Percentiles rank a stretch among this genome's conserved stretches.
Conservation (phyloP, 305 asterid species). For the Galium porrigens region DNA sequence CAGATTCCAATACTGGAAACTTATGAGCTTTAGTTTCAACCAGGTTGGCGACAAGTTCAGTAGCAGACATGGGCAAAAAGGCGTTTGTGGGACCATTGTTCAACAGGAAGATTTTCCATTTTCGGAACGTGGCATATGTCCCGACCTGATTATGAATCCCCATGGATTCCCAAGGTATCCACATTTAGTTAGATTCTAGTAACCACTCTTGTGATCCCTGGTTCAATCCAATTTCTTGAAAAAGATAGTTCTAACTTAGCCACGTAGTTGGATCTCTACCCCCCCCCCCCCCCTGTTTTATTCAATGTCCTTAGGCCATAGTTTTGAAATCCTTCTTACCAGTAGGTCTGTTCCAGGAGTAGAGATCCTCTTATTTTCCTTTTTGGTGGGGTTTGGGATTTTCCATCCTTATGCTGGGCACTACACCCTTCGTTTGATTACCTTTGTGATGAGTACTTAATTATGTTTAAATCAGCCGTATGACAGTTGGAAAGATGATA, state of each 20-base stretch:
- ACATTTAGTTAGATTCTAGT: neutral
- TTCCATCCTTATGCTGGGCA: neutral
- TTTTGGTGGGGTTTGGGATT: neutral
- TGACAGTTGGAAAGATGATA: constrained; percentile 98
- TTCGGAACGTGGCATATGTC: constrained; percentile 93
- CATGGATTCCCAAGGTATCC: constrained; percentile 90
- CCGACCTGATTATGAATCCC: constrained; percentile 98
- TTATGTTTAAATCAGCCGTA: constrained; percentile 51
- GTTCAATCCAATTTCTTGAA: neutral
- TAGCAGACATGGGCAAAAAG: constrained; percentile 97
- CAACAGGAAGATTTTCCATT: constrained; percentile 95
- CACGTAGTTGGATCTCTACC: neutral
- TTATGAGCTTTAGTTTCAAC: constrained; percentile 5
- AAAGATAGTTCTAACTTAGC: neutral
- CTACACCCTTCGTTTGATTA: neutral
- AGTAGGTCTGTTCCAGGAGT: neutral
- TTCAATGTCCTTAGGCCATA: neutral
- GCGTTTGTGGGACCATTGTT: constrained; percentile 90
- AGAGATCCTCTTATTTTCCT: neutral
- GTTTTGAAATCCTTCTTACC: neutral
- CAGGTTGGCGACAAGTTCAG: constrained; percentile 97
- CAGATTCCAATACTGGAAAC: constrained; percentile 1
- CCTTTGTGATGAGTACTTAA: constrained; percentile 11
- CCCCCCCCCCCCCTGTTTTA: neutral
- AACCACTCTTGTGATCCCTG: neutral